phyloP scores from a whole-genome alignment of 2,329 filamentous ascomycete species.

The Verruconis gallopava region DNA sequence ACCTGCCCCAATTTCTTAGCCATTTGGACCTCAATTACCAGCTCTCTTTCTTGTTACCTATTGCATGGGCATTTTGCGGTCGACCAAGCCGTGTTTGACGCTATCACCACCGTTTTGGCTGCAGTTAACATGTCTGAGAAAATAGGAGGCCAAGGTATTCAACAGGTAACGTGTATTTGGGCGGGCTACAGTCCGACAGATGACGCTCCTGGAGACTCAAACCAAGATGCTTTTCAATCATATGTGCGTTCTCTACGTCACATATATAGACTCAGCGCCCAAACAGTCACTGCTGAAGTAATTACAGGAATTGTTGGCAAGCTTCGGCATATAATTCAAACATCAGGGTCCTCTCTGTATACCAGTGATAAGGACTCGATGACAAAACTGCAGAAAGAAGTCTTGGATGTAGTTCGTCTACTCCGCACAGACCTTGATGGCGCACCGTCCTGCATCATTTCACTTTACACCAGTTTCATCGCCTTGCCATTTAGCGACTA shows the following conservation, averaged over 20 bases:
- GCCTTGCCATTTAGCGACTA: conserved; percentile 48
- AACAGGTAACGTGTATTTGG: conserved; percentile 24
- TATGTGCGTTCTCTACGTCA: conserved; percentile 66
- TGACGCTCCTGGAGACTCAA: conserved; percentile 26
- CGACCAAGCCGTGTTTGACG: conserved; percentile 29
- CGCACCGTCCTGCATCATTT: conserved; percentile 55
- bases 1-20: conserved; percentile 52
- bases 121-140: conserved; percentile 16
- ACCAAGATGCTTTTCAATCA: conserved; percentile 73
- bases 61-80: conserved; percentile 26
- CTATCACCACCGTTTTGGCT: conserved; percentile 27
- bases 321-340: conserved; percentile 56
- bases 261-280: conserved; percentile 62
- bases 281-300: conserved; percentile 47
- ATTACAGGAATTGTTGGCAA: conserved; percentile 58
- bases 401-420: conserved; percentile 54
- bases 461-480: conserved; percentile 56
- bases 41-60: conserved; percentile 47
- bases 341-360: conserved; percentile 55
- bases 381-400: conserved; percentile 58
- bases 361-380: conserved; percentile 59
- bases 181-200: conserved; percentile 20
- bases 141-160: conserved; percentile 18
- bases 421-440: conserved; percentile 53
- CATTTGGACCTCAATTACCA: conserved; percentile 64